Evolutionary conservation across 2,329 filamentous ascomycete species (phyloP).

Genomic region (Cadophora sp.): DNA sequence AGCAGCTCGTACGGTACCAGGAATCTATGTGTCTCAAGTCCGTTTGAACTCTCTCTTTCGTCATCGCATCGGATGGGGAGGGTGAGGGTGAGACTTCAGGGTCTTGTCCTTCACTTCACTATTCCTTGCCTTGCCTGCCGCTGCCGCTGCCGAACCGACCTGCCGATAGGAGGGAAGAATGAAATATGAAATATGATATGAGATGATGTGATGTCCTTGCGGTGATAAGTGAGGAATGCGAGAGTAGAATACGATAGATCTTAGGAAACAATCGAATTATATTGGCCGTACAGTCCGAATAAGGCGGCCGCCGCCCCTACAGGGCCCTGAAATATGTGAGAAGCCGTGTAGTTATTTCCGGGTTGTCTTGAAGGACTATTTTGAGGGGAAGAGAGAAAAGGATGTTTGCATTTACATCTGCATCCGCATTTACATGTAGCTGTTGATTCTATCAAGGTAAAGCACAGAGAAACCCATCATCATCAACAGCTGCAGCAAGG

Average conservation of each 20-base stretch:
- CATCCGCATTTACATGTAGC: not conserved
- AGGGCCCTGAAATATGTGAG: conserved; percentile 11
- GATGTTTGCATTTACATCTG: conserved; percentile 13
- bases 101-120: not conserved
- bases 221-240: not conserved
- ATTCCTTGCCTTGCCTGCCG: no score
- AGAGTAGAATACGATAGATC: conserved; percentile 18
- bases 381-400: not conserved
- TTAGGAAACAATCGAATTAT: conserved; percentile 15
- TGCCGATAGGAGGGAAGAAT: no score
- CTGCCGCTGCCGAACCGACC: conserved; percentile 10
- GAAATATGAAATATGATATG: not conserved
- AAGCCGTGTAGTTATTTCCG: conserved; percentile 14
- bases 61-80: not conserved
- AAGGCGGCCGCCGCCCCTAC: not conserved
- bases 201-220: not conserved
- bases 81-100: not conserved
- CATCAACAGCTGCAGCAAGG: not conserved
- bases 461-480: not conserved
- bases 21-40: conserved; percentile 18
- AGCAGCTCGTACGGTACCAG: no score
- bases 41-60: conserved; percentile 21
- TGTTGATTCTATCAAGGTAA: not conserved
- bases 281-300: not conserved
- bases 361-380: no score